Conservation (phyloP, 140 eudicot species). For the Flaveria floridana region DNA sequence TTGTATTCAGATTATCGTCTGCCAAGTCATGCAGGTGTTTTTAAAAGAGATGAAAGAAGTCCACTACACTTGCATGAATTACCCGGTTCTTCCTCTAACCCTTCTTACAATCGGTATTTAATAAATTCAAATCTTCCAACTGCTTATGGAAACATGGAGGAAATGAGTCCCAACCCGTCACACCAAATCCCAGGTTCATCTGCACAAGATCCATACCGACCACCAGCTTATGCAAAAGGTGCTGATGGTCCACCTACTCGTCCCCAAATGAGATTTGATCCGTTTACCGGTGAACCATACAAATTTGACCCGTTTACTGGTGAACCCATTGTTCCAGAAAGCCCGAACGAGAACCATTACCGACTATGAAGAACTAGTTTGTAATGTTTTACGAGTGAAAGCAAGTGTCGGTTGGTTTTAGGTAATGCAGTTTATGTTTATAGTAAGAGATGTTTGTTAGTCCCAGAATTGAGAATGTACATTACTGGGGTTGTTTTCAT, state of each 20-base stretch:
- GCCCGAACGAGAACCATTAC: slow-evolving; percentile 38
- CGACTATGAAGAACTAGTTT: slow-evolving; percentile 15
- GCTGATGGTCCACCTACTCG: slow-evolving; percentile 25
- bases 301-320: slow-evolving; percentile 96
- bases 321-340: slow-evolving; percentile 71
- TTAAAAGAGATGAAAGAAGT: slow-evolving; percentile 46
- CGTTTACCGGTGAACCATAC: slow-evolving; percentile 86
- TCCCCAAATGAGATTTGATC: slow-evolving; percentile 82
- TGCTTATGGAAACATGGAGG: slow-evolving; percentile 43
- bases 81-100: slow-evolving; percentile 39
- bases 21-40: slow-evolving; percentile 40
- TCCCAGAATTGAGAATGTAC: slow-evolving; percentile 30
- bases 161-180: slow-evolving; percentile 40
- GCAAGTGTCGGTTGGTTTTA: not conserved
- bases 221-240: slow-evolving; percentile 32
- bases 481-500: slow-evolving; percentile 32
- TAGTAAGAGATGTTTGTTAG: slow-evolving; percentile 18
- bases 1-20: slow-evolving; percentile 45
- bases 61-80: slow-evolving; percentile 33
- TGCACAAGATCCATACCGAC: slow-evolving; percentile 37
- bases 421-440: slow-evolving; percentile 28
- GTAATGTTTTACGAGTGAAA: slow-evolving; percentile 13
- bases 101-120: slow-evolving; percentile 28
- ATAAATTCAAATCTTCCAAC: slow-evolving; percentile 28
- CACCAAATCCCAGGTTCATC: slow-evolving; percentile 41